Evolutionary conservation across 2,329 filamentous ascomycete species (phyloP).

Genomic region (Trichoderma sp.): DNA sequence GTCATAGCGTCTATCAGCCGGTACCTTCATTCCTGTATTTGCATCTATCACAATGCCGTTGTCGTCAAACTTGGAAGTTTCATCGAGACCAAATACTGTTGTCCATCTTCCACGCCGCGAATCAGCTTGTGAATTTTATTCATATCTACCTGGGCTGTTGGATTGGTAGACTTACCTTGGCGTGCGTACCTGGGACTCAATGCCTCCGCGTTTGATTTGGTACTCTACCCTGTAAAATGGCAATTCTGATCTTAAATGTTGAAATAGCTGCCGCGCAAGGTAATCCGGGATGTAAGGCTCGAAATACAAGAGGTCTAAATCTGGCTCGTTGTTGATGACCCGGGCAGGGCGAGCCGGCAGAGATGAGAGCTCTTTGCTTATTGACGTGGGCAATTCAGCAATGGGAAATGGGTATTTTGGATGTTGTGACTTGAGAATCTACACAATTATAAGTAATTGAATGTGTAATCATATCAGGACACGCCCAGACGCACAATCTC

Average conservation of each 20-base stretch:
- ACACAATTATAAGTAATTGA: not conserved
- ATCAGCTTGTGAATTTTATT: not conserved
- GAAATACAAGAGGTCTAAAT: constrained; percentile 75
- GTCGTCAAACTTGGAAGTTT: constrained; percentile 62
- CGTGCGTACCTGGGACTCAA: constrained; percentile 61
- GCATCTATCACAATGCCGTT: constrained; percentile 45
- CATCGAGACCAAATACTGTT: constrained; percentile 60
- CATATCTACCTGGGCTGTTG: not conserved
- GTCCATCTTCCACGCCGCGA: constrained; percentile 41
- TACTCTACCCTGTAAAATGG: constrained; percentile 78
- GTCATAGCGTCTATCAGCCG: constrained; percentile 54
- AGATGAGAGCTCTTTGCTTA: constrained; percentile 43
- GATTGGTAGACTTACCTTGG: constrained; percentile 40
- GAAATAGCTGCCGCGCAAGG: constrained; percentile 62
- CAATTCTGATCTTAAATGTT: constrained; percentile 69
- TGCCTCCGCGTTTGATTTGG: constrained; percentile 65
- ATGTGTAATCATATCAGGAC: not conserved
- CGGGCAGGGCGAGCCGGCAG: constrained; percentile 55
- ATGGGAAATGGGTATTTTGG: constrained; percentile 54
- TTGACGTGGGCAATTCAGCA: constrained; percentile 40
- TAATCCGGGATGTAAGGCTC: constrained; percentile 67
- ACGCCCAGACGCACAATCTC: not conserved
- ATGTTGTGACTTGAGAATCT: constrained; percentile 42
- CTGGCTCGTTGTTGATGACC: constrained; percentile 64
- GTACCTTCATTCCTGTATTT: constrained; percentile 43